These are phyloP conservation scores for Gaultheria prostrata DNA, from an alignment of 148 eudicot species.

Conservation along the genomic window DNA sequence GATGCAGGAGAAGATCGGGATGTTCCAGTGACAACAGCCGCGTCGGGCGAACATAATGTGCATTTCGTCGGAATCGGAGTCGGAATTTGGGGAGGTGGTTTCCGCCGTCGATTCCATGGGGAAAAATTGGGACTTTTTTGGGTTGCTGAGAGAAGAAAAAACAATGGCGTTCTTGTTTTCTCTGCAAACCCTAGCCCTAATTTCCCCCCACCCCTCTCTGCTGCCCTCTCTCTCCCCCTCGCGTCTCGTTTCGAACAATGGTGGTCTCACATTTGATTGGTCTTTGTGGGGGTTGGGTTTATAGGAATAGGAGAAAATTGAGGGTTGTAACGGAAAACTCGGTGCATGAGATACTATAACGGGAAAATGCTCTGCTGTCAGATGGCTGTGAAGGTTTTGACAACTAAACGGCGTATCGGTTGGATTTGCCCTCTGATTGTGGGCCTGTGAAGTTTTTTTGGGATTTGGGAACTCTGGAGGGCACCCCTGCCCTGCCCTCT, in stretches of 20 bases:
- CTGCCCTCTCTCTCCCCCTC: not conserved
- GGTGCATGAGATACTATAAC: not conserved
- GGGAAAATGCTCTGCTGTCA: not conserved
- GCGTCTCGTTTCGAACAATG: not conserved
- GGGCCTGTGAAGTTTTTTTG: no score
- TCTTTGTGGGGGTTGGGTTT: not conserved
- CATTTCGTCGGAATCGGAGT: conserved; percentile 8
- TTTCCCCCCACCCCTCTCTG: not conserved
- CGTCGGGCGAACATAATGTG: conserved; percentile 13
- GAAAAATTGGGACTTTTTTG: not conserved
- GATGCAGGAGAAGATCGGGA: conserved; percentile 11
- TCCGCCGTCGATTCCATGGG: conserved; percentile 3
- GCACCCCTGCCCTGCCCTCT: no score
- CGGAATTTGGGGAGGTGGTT: not conserved
- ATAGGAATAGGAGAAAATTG: not conserved
- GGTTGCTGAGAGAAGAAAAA: not conserved
- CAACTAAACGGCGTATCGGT: not conserved
- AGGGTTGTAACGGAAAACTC: not conserved
- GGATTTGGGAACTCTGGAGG: no score
- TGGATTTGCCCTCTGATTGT: not conserved
- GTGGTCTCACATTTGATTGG: not conserved
- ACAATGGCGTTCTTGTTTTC: not conserved
- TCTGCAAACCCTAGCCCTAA: conserved; percentile 20
- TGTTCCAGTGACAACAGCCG: conserved; percentile 32
- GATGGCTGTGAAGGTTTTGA: not conserved